These are phyloP conservation scores for Zygosaccharomyces pseudobailii DNA, from an alignment of 1,139 yeast species.

Conservation along the genomic window DNA sequence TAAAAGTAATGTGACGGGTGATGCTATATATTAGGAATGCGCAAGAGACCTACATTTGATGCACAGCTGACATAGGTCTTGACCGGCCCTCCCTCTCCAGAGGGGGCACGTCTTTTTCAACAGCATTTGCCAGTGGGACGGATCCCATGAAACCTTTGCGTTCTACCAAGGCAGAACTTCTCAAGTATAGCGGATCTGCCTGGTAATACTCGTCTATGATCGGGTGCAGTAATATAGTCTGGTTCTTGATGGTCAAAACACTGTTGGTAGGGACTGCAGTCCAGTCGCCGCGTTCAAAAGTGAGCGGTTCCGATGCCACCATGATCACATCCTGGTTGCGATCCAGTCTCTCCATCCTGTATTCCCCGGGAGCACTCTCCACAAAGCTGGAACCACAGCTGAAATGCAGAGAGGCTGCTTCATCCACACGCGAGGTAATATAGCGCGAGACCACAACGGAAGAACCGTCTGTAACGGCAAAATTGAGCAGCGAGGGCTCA, in stretches of 20 bases:
- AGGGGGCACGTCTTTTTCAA: slow-evolving; percentile 67
- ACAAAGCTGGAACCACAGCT: slow-evolving; percentile 89
- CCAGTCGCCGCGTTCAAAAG: slow-evolving; percentile 97
- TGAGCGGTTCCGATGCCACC: slow-evolving; percentile 93
- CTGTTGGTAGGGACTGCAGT: slow-evolving; percentile 94
- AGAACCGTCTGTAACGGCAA: slow-evolving; percentile 92
- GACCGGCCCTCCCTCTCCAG: slow-evolving; percentile 79
- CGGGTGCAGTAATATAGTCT: slow-evolving; percentile 87
- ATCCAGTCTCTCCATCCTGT: slow-evolving; percentile 89
- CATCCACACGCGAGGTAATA: slow-evolving; percentile 83
- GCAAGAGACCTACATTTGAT: not conserved
- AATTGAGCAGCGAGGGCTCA: slow-evolving; percentile 86
- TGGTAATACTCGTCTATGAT: slow-evolving; percentile 85
- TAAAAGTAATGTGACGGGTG: too few relatives aligned
- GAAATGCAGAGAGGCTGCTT: slow-evolving; percentile 93
- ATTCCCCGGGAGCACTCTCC: slow-evolving; percentile 85
- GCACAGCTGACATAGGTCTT: slow-evolving; percentile 27
- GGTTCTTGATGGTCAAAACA: slow-evolving; percentile 72
- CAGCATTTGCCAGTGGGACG: slow-evolving; percentile 48
- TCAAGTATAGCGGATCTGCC: slow-evolving; percentile 56
- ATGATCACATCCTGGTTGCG: slow-evolving; percentile 92
- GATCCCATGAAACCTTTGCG: slow-evolving; percentile 88
- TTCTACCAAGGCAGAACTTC: slow-evolving; percentile 81
- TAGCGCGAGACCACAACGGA: slow-evolving; percentile 86
- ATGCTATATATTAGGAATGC: not conserved